These are phyloP conservation scores for Potentilla sterilis DNA, from an alignment of 306 rosid species.

Conservation along the genomic window DNA sequence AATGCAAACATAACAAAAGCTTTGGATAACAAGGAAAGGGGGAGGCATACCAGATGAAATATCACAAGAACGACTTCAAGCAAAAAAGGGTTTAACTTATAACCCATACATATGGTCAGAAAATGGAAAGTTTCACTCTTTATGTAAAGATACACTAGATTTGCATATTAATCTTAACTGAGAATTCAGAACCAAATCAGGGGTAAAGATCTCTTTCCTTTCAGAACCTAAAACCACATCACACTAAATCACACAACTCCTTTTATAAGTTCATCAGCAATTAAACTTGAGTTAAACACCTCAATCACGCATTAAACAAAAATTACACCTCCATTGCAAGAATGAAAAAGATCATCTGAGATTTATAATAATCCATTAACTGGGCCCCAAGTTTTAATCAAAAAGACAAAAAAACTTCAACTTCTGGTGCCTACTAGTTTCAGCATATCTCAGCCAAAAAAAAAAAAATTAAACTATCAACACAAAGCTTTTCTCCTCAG, in stretches of 20 bases:
- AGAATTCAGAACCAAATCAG: background rate
- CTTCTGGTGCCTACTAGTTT: background rate
- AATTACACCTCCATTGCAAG: background rate
- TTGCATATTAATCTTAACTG: background rate
- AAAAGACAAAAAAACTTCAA: background rate
- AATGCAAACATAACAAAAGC: background rate
- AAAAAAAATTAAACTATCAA: background rate
- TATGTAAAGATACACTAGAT: background rate
- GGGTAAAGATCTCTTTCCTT: conserved; percentile 4
- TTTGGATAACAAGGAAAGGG: background rate
- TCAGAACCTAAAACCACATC: conserved; percentile 1
- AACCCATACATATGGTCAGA: conserved; percentile 15
- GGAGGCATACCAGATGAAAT: conserved; percentile 14
- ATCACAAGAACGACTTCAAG: conserved; percentile 14
- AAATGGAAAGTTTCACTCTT: conserved; percentile 1
- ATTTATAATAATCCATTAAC: background rate
- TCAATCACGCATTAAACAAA: conserved; percentile 11
- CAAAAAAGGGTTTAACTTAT: conserved; percentile 9
- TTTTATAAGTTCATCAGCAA: background rate
- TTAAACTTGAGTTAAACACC: background rate
- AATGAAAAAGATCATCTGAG: background rate
- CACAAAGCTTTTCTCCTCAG: background rate
- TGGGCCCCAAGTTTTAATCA: background rate
- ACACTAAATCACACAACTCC: background rate
- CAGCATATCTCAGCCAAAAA: conserved; percentile 13